Evolutionary conservation across 495 filamentous ascomycete species (phyloP), one percentile per base, ranked within the genome.

Genomic region (Aspergillus hancockii): DNA sequence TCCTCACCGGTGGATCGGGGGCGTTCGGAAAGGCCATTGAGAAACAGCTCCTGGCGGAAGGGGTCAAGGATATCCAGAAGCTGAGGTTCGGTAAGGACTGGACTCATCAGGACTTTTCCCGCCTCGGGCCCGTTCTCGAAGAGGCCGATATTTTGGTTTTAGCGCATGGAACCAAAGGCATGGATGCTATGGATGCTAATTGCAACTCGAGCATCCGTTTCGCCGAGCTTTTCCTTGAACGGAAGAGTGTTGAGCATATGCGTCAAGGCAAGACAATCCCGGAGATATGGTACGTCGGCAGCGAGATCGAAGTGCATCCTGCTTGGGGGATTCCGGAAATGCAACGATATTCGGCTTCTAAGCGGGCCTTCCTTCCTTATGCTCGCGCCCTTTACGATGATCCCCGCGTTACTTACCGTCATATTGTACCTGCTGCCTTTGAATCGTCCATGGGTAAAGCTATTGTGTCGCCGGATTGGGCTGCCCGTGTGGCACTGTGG

Each of bases 221-320:
- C 0, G 50, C 56, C 3, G 52, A 52, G 25, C 32, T 43, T 3
- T 65, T 52, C 56, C 52, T 62, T 19, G 40, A 57, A 12, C 49
- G 23, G 21, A 55, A 56, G 21, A 18, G 18, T 1, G 22, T 21
- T 4, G 23, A 12, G 19, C 14, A 1, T 10, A 47, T 4, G 1
- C 18, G 2, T 22, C 18, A 6, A 28, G 3, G 3, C 16, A 59
- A 54, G 41, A 56, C 52, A 10, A 43, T 65, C 12, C 63, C 63
- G 0, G 63, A 65, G 36, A 46, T 65, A 9, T 65, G 63, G 63
- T 62, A 65, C 34, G 34, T 65, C 8, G 59, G 56, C n/a, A 60
- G 63, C 54, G 59, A 62, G 36, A 31, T 57, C 18, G 63, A 65
- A 45, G 0, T 61, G 4, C 57, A 49, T 22, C 54, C 57, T 14